phyloP scores from a whole-genome alignment of 2,329 filamentous ascomycete species.

The Neofusicoccum parvum region DNA sequence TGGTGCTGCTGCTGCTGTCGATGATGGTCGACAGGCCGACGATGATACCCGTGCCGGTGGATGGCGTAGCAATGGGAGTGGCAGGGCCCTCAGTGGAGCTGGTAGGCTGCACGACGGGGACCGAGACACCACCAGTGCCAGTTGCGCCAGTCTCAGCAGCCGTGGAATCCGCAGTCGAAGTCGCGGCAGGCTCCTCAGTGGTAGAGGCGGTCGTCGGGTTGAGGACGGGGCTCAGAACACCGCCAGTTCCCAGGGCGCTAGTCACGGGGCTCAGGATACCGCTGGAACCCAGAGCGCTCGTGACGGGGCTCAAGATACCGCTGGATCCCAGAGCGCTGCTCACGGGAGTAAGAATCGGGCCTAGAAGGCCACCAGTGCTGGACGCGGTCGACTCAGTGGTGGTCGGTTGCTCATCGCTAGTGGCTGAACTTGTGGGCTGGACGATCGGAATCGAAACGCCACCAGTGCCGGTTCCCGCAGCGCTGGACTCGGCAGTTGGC shows the following conservation, averaged over 20 bases:
- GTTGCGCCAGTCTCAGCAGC: constrained; percentile 23
- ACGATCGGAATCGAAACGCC: constrained; percentile 16
- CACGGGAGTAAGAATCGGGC: constrained; percentile 11
- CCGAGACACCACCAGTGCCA: constrained; percentile 17
- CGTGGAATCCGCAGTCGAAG: constrained; percentile 22
- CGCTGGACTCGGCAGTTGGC: background rate
- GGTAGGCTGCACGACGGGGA: constrained; percentile 17
- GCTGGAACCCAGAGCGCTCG: constrained; percentile 10
- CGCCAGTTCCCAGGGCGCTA: constrained; percentile 18
- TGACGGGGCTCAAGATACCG: constrained; percentile 13
- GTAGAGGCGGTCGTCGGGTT: constrained; percentile 7
- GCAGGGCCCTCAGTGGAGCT: background rate
- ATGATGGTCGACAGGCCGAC: constrained; percentile 37
- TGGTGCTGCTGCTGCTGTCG: constrained; percentile 22
- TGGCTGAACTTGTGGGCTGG: constrained; percentile 4
- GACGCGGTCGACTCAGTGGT: constrained; percentile 4
- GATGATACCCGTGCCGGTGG: constrained; percentile 30
- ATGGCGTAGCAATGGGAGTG: constrained; percentile 2
- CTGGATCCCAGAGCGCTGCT: constrained; percentile 2
- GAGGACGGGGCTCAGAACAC: constrained; percentile 16
- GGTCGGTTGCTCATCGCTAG: background rate
- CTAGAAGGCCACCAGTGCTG: constrained; percentile 10
- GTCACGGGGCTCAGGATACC: constrained; percentile 11
- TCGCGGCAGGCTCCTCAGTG: background rate
- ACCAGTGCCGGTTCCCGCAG: constrained; percentile 18